Evolutionary conservation across 2,329 filamentous ascomycete genomes (phyloP).

Genomic region (Capronia epimyces): DNA sequence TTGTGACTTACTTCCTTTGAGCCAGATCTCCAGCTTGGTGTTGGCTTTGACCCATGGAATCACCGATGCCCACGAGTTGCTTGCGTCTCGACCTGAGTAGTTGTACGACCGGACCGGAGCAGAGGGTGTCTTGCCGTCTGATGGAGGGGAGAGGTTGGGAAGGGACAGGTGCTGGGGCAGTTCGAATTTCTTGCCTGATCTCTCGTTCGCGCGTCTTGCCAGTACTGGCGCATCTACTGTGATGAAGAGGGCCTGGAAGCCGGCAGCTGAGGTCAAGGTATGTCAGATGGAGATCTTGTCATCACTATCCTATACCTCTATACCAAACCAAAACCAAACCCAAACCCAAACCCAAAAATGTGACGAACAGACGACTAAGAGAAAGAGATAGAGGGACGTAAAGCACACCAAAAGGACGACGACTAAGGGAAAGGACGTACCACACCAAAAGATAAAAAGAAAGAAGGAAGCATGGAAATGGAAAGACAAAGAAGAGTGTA

Average conservation of each 20-base stretch:
- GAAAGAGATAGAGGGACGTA: no score
- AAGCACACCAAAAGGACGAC: no score
- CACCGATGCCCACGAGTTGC: slow-evolving; percentile 46
- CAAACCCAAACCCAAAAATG: no score
- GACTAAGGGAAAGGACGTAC: no score
- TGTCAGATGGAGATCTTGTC: no score
- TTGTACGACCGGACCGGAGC: background rate
- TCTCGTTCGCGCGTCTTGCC: slow-evolving; percentile 49
- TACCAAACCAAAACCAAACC: no score
- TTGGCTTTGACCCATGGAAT: slow-evolving; percentile 47
- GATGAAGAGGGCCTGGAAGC: slow-evolving; percentile 52
- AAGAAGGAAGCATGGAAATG: no score
- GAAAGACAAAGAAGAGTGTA: no score
- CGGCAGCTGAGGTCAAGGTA: no score
- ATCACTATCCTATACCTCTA: no score
- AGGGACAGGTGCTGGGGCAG: slow-evolving; percentile 43
- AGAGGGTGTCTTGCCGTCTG: slow-evolving; percentile 31
- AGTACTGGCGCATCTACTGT: slow-evolving; percentile 53
- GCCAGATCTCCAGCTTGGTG: slow-evolving; percentile 27
- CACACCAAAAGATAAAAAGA: no score
- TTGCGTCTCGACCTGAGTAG: slow-evolving; percentile 35
- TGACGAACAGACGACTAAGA: no score
- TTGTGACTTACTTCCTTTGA: slow-evolving; percentile 24
- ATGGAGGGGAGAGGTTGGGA: slow-evolving; percentile 35
- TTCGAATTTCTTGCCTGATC: slow-evolving; percentile 40